phyloP scores from a whole-genome alignment of 345 rosid species.

The Rhodamnia rubescens region DNA sequence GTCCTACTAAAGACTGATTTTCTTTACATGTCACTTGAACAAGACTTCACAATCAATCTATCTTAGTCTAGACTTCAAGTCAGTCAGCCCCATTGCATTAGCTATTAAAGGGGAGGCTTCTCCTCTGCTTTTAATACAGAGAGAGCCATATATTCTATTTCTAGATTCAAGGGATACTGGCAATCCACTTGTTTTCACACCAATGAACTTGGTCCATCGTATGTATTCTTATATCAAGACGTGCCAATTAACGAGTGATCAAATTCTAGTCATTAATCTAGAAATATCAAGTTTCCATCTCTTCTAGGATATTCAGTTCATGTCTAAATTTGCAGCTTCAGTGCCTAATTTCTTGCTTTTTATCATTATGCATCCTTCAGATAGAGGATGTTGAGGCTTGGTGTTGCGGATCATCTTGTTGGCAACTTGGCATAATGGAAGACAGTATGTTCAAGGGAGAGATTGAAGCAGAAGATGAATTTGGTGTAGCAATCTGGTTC shows the following conservation, averaged over 20 bases:
- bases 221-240: background rate
- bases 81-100: background rate
- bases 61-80: background rate
- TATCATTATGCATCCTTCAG: background rate
- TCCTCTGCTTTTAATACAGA: background rate
- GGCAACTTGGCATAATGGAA: background rate
- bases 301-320: background rate
- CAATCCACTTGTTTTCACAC: background rate
- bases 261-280: background rate
- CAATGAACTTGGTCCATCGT: background rate
- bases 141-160: background rate
- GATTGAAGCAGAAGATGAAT: background rate
- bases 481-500: background rate
- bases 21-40: background rate
- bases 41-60: background rate
- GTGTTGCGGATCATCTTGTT: background rate
- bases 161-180: background rate
- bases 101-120: background rate
- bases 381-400: background rate
- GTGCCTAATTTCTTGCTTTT: background rate
- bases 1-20: background rate
- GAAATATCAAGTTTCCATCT: background rate
- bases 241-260: background rate
- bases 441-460: background rate
- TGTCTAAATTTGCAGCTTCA: background rate